Conservation (phyloP, 495 filamentous ascomycete species). For the Evernia prunastri region DNA sequence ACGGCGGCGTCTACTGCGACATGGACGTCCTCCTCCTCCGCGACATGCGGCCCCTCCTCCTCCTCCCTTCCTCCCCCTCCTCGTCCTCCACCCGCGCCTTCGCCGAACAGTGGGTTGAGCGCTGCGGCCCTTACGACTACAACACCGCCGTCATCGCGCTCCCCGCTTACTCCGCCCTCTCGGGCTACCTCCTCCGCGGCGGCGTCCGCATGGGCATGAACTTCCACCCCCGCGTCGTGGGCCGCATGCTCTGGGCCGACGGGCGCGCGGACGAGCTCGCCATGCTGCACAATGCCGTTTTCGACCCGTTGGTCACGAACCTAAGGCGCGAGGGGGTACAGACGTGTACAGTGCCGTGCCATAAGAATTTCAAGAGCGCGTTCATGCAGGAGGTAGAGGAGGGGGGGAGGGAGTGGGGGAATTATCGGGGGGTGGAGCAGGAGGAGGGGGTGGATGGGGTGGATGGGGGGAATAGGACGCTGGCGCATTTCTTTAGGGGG, state of each 20-base stretch:
- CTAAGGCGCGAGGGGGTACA: slow-evolving; percentile 49
- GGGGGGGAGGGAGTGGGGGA: slow-evolving; percentile 47
- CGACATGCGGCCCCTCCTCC: slow-evolving; percentile 48
- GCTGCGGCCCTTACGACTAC: slow-evolving; percentile 48
- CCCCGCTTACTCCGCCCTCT: slow-evolving; percentile 48
- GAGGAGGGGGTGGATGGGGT: slow-evolving; percentile 21
- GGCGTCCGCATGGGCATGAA: slow-evolving; percentile 54
- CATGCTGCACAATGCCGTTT: slow-evolving; percentile 52
- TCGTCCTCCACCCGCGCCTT: slow-evolving; percentile 40
- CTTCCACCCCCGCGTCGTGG: slow-evolving; percentile 50
- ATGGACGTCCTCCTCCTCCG: slow-evolving; percentile 53
- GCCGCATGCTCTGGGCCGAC: slow-evolving; percentile 52
- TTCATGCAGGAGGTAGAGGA: slow-evolving; percentile 41
- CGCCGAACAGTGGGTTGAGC: slow-evolving; percentile 52
- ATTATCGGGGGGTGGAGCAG: slow-evolving; percentile 37
- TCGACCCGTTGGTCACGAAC: slow-evolving; percentile 55
- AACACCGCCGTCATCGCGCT: slow-evolving; percentile 54
- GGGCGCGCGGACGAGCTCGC: slow-evolving; percentile 44
- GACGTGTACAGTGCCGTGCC: slow-evolving; percentile 47
- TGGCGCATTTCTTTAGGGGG: slow-evolving; percentile 51
- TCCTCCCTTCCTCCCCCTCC: slow-evolving; percentile 33
- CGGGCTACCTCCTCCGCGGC: slow-evolving; percentile 49
- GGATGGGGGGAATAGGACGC: slow-evolving; percentile 48
- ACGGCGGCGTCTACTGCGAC: slow-evolving; percentile 51
- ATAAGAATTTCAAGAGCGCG: slow-evolving; percentile 46